Base-by-base conservation (phyloP, 306 rosid species). In the Cicer pinnatifidum region DNA sequence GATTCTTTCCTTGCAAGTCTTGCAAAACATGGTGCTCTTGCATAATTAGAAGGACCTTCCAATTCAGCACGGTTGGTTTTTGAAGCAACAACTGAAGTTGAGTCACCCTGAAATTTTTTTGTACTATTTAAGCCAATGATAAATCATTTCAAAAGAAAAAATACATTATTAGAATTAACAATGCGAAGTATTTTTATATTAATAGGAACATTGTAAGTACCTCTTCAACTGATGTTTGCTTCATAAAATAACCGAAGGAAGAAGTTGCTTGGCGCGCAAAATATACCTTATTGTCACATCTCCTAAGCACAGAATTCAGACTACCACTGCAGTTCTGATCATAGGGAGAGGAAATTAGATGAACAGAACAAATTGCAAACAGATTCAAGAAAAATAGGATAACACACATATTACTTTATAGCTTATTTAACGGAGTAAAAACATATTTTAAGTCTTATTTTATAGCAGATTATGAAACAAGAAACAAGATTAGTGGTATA, bases 201-300 rank as follows among this genome's bases (percentile, higher is more conserved):
- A 1, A 51, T 37, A 37, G 67, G 39, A 33, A 53, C 73, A 46
- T 3, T 33, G 40, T 40, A 17, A 78, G 72, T 67, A 89, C 96
- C 93, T 86, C 85, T 45, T 83, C 73, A 44, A 9, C 50, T 41
- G 88, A 77, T 67, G 84, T 71, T 58, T 80, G 90, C 82, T 90
- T 86, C 94, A 89, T 91, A 78, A 87, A 91, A 71, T 75, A 73
- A 63, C 85, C 88, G 60, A 75, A 79, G 69, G 92, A 83, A 51
- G 79, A 73, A 54, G 97, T 84, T 67, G 88, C 85, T 78, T 87
- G 95, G 69, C 92, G 84, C 4, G 92, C 92, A 56, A 91, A 89
- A 78, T 58, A 68, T 78, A 83, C 17, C 68, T 61, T 87, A 67
- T 83, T 89, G 62, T 86, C 91, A 35, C 81, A 20, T 79, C 94